These are phyloP conservation scores for Mortierella polycephala DNA, from an alignment of 371 early-diverging fungal genomes.

Conservation along the genomic window DNA sequence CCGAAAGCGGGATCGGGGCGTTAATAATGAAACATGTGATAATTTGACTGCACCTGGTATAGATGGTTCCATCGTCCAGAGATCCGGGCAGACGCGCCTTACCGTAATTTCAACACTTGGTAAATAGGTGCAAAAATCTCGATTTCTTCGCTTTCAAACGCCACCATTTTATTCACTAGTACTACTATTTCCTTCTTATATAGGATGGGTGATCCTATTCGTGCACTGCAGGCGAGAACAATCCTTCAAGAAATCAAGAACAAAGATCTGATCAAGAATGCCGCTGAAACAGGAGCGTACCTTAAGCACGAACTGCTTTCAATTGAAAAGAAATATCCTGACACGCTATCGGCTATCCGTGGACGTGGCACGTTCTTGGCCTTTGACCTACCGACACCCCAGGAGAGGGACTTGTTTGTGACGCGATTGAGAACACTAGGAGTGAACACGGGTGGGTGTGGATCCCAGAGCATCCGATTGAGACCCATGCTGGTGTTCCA, in stretches of 20 bases:
- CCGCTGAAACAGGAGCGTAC: slow-evolving; percentile 66
- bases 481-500: slow-evolving; percentile 81
- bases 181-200: background rate
- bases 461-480: slow-evolving; percentile 70
- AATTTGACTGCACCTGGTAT: background rate
- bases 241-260: slow-evolving; percentile 69
- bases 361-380: slow-evolving; percentile 78
- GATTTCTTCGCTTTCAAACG: background rate
- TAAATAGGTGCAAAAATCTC: background rate
- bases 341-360: slow-evolving; percentile 62
- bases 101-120: slow-evolving; percentile 81
- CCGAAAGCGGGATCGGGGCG: background rate
- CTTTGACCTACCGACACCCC: slow-evolving; percentile 68
- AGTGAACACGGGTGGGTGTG: slow-evolving; percentile 80
- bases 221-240: slow-evolving; percentile 74
- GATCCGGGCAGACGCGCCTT: slow-evolving; percentile 69
- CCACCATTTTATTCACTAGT: background rate
- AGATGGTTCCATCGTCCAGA: slow-evolving; percentile 67
- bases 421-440: slow-evolving; percentile 69
- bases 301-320: slow-evolving; percentile 59
- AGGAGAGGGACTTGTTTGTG: slow-evolving; percentile 65
- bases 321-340: slow-evolving; percentile 58
- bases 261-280: slow-evolving; percentile 65
- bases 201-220: slow-evolving; percentile 77
- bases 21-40: background rate